Evolutionary conservation across 805 yeast genomes (phyloP).

Genomic region (Schwanniomyces polymorphus): DNA sequence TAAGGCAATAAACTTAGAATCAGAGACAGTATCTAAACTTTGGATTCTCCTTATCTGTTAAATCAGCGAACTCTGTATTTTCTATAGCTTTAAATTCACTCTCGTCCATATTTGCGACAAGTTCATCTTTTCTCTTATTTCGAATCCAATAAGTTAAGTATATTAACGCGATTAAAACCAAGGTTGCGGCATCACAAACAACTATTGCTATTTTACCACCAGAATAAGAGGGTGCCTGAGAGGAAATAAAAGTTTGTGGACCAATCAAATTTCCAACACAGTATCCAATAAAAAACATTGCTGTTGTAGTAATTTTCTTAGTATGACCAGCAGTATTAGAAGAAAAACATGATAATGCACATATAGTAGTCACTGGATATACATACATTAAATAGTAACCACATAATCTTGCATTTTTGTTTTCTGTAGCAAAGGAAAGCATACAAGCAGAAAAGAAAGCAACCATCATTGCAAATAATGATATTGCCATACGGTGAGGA

Average conservation of each 20-base stretch:
- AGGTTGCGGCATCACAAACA: constrained; percentile 4
- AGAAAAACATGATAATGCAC: constrained; percentile 18
- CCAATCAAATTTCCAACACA: constrained; percentile 29
- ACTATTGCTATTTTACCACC: constrained; percentile 18
- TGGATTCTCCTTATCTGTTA: constrained; percentile 43
- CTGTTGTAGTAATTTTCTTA: constrained; percentile 25
- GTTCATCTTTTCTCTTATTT: constrained; percentile 11
- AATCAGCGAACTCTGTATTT: constrained; percentile 43
- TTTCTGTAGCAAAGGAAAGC: constrained; percentile 40
- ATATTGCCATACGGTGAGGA: constrained; percentile 18
- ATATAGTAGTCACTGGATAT: constrained; percentile 26
- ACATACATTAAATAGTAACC: constrained; percentile 30
- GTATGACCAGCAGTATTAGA: constrained; percentile 27
- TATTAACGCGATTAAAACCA: constrained; percentile 1
- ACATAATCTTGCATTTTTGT: constrained; percentile 38
- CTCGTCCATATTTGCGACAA: constrained; percentile 4
- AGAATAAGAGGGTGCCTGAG: constrained; percentile 25
- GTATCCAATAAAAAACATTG: constrained; percentile 24
- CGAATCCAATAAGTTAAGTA: constrained; percentile 4
- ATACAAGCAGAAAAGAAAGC: constrained; percentile 22
- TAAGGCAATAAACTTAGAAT: too few species aligned
- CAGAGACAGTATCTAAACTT: constrained; percentile 36
- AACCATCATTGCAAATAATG: constrained; percentile 15
- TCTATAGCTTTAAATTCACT: constrained; percentile 20
- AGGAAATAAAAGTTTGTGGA: constrained; percentile 22